A percentile compares a stretch with the other conserved stretches of the same genome.
These are phyloP conservation scores for Gigaspora rosea DNA, from an alignment of 192 early-diverging fungal genomes.

Conservation along the genomic window DNA sequence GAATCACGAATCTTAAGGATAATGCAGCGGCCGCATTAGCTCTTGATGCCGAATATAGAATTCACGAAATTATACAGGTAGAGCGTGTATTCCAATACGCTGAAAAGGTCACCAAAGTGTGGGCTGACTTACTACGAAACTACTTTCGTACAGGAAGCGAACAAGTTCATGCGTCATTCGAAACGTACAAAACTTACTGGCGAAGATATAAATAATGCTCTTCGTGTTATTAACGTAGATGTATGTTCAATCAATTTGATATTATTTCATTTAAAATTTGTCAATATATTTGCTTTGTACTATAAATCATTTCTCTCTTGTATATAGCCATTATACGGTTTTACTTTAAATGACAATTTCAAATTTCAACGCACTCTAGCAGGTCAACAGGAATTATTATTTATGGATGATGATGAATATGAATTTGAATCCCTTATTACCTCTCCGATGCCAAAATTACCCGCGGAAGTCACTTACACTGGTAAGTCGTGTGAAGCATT, in stretches of 20 bases:
- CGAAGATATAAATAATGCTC: conserved; percentile 88
- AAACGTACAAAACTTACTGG: conserved; percentile 78
- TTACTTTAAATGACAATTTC: conserved; percentile 63
- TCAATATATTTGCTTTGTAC: not conserved
- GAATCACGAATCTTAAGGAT: conserved; percentile 82
- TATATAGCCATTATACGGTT: conserved; percentile 87
- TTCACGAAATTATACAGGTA: conserved; percentile 89
- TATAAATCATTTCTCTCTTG: not conserved
- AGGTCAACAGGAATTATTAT: conserved; percentile 74
- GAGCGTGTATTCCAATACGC: conserved; percentile 9
- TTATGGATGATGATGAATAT: conserved; percentile 91
- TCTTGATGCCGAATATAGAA: conserved; percentile 93
- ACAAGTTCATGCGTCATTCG: conserved; percentile 97
- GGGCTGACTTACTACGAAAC: conserved; percentile 11
- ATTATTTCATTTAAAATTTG: not conserved
- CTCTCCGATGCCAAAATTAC: conserved; percentile 85
- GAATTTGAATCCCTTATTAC: conserved; percentile 89
- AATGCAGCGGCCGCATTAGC: conserved; percentile 80
- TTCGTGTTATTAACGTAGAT: conserved; percentile 90
- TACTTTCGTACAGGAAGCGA: conserved; percentile 67
- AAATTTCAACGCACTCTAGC: conserved; percentile 69
- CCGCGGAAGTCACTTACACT: conserved; percentile 85
- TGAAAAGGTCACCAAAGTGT: not conserved
- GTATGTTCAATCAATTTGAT: conserved; percentile 43
- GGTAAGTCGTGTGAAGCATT: conserved; percentile 37